Base-by-base conservation (phyloP, 129 eudicot genomes). In the Heracleum sosnowskyi region DNA sequence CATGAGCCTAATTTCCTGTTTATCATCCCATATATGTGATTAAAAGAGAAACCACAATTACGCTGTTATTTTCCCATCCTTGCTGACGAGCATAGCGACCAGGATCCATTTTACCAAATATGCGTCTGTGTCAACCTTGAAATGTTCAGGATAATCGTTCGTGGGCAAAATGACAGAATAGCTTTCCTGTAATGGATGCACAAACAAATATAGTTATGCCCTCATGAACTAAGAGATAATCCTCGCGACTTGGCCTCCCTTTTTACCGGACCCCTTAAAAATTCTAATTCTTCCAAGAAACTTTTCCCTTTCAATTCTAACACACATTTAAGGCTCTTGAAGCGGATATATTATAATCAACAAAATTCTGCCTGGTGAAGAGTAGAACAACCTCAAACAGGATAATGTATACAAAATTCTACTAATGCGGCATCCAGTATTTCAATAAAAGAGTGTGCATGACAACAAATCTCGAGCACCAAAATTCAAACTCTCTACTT, bases 11-110 rank as follows among this genome's bases (percentile, higher is more conserved):
- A 88, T 86, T 81, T 90, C 95, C 92, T 79, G 91, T 83, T 78
- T 87, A 86, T 90, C 94, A 95, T 88, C 97, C 92, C 89, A 88
- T 88, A 86, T 87, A 95, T 86, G 98, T 91, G 94, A 95, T 85
- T 90, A 91, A 92, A 84, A 95, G 86, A 86, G 86, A 89, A 92
- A 92, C 99, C 97, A 96, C 97, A 92, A 96, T 96, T 96, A 96
- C 99, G 99, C 99, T 96, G 99, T 92, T 92, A 96, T 96, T 92
- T 86, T 96, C 99, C 99, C 99, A 96, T 90, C 97, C 97, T 86
- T 86, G 99, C 91, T 86, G 99, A 82, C 57, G 91, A 86, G 96
- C 99, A 82, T 92, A 92, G 93, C 97, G 99, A 80, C 96, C 93
- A 51, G 85, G 97, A 87, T 96, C 99, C 99, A 96, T 96, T 82